Evolutionary conservation across 2,329 filamentous ascomycete genomes (phyloP).

Genomic region (Diaporthe sp.): DNA sequence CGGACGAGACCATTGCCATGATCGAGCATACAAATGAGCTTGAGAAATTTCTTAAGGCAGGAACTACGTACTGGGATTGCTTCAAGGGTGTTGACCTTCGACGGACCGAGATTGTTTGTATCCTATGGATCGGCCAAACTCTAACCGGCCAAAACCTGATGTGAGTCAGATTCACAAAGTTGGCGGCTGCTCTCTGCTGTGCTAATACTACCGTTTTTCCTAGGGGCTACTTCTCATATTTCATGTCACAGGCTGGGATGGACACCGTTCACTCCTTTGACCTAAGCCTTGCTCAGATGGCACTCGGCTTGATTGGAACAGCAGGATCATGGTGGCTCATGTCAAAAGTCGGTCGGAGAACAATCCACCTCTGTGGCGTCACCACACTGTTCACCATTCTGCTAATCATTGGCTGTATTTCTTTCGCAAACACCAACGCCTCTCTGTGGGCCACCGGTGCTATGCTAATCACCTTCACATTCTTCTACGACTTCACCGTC

Average conservation of each 20-base stretch:
- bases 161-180: neutral
- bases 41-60: constrained; percentile 80
- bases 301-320: constrained; percentile 83
- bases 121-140: constrained; percentile 74
- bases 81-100: constrained; percentile 84
- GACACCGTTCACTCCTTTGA: constrained; percentile 64
- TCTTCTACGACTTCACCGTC: constrained; percentile 88
- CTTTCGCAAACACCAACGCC: constrained; percentile 66
- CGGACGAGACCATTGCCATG: constrained; percentile 89
- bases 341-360: constrained; percentile 81
- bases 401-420: constrained; percentile 84
- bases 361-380: constrained; percentile 80
- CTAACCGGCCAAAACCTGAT: constrained; percentile 64
- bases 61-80: constrained; percentile 83
- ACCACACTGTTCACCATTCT: constrained; percentile 83
- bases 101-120: constrained; percentile 79
- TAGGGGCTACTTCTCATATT: constrained; percentile 76
- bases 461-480: constrained; percentile 86
- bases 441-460: constrained; percentile 83
- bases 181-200: neutral
- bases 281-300: constrained; percentile 73
- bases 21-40: constrained; percentile 91
- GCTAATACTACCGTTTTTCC: constrained; percentile 55
- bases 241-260: constrained; percentile 72
- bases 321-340: constrained; percentile 87